Conservation (phyloP, 2,329 filamentous ascomycete species). For the Madurella mycetomatis region DNA sequence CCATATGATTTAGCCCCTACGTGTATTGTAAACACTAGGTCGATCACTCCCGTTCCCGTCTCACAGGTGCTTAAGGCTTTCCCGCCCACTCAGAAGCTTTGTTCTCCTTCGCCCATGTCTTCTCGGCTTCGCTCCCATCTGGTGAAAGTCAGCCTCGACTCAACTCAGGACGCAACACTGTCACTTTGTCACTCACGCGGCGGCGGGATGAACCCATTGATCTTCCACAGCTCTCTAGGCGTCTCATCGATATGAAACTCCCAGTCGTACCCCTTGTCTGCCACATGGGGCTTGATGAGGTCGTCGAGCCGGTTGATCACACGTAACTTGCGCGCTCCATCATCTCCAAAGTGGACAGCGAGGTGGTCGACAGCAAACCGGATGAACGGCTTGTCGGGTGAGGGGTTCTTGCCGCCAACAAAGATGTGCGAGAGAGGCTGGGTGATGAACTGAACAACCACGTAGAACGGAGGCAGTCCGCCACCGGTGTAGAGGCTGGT, state of each 20-base stretch:
- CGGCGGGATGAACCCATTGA: constrained; percentile 32
- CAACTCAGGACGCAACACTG: background rate
- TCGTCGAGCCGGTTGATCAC: constrained; percentile 27
- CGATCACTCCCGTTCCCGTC: no score
- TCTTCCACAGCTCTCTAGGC: constrained; percentile 40
- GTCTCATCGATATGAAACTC: constrained; percentile 42
- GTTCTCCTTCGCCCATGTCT: background rate
- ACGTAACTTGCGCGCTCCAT: background rate
- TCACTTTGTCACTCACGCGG: constrained; percentile 15
- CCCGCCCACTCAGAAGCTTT: no score
- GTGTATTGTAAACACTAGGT: no score
- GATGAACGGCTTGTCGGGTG: constrained; percentile 15
- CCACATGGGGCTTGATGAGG: constrained; percentile 36
- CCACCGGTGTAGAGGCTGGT: constrained; percentile 14
- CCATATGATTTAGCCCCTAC: no score
- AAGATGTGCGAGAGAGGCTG: constrained; percentile 12
- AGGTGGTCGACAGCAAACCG: constrained; percentile 19
- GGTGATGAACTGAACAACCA: constrained; percentile 17
- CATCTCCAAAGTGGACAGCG: constrained; percentile 9
- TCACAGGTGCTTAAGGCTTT: no score
- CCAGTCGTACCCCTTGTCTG: constrained; percentile 40
- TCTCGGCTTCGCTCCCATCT: background rate
- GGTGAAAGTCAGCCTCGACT: background rate
- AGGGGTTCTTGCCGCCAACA: constrained; percentile 14
- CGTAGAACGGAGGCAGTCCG: constrained; percentile 23